These are phyloP conservation scores for Globisporangium nagaii DNA, from an alignment of 352 stramenopile genomes.

Conservation along the genomic window DNA sequence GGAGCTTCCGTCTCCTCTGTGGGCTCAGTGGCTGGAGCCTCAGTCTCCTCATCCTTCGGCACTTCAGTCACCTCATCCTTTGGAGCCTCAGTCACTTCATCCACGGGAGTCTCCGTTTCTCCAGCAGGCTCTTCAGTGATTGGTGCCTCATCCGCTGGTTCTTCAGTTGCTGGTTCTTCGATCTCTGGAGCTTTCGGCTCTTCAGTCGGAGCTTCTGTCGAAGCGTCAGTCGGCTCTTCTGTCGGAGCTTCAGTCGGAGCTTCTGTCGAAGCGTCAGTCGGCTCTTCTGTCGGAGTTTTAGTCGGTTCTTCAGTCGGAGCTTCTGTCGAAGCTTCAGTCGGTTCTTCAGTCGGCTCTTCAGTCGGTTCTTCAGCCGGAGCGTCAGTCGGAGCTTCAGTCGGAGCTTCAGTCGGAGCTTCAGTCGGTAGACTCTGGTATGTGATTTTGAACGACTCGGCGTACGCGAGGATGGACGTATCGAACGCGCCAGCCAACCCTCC, in stretches of 20 bases:
- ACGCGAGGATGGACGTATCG: constrained; percentile 15
- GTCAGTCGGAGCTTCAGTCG: background rate
- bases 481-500: background rate
- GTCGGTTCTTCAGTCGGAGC: background rate
- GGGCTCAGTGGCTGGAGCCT: background rate
- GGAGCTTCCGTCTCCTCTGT: background rate
- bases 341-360: background rate
- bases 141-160: background rate
- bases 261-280: background rate
- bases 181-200: background rate
- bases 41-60: background rate
- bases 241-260: background rate
- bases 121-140: too few species aligned
- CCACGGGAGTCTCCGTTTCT: background rate
- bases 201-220: background rate
- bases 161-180: background rate
- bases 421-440: constrained; percentile 7
- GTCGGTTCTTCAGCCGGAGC: background rate
- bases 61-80: background rate
- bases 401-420: constrained; percentile 5
- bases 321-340: background rate
- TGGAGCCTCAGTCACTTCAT: background rate
- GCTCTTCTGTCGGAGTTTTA: background rate
- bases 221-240: background rate
- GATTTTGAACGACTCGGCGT: constrained; percentile 24